phyloP scores from a whole-genome alignment of 139 green algal species.

The Dunaliella primolecta region DNA sequence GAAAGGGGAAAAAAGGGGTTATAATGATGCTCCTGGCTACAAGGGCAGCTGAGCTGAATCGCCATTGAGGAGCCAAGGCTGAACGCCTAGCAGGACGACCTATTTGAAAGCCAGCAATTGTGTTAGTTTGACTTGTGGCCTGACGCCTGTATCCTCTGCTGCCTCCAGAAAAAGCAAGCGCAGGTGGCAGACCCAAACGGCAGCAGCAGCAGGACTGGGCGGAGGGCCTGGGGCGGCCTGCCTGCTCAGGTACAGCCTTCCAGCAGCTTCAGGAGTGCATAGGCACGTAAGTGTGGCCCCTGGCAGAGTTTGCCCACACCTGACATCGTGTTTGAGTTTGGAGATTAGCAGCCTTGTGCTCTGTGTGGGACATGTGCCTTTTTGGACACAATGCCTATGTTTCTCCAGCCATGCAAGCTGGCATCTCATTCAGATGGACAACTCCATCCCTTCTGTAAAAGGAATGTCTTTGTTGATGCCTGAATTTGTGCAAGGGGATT shows the following conservation, averaged over 20 bases:
- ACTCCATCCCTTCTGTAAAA: background rate
- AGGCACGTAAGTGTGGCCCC: background rate
- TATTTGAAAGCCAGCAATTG: no score
- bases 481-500: no score
- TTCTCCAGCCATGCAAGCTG: no score
- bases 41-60: no score
- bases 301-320: background rate
- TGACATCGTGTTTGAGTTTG: background rate
- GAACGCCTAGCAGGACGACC: no score
- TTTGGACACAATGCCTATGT: no score
- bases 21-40: background rate
- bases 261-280: background rate
- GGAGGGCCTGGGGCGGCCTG: background rate
- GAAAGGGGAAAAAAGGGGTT: no score
- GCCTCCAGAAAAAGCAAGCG: background rate
- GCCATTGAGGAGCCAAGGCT: no score
- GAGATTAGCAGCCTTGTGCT: background rate
- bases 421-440: no score
- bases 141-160: background rate
- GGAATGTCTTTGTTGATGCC: background rate
- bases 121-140: no score
- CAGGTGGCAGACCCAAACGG: background rate
- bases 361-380: background rate
- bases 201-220: background rate
- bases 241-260: background rate